Conservation (phyloP, 1,284 basidiomycete genomes). For the Coniferiporia sulphurascens region DNA sequence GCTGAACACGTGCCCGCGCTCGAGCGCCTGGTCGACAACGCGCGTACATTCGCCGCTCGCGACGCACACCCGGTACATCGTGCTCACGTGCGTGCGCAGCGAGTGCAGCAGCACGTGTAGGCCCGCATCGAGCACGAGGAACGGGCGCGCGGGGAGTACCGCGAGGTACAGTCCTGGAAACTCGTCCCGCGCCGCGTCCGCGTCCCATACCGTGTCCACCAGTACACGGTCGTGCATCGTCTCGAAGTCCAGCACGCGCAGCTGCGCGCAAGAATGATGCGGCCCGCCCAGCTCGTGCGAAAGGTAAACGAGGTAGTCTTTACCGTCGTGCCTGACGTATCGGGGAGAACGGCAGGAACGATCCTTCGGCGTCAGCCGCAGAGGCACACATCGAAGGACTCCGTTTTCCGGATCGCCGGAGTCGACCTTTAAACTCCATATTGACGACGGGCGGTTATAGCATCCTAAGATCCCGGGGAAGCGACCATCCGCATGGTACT, state of each 20-base stretch:
- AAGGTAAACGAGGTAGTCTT: slow-evolving; percentile 46
- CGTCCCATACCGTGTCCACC: slow-evolving; percentile 35
- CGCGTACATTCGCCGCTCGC: slow-evolving; percentile 26
- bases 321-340: slow-evolving; percentile 27
- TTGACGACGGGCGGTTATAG: slow-evolving; percentile 53
- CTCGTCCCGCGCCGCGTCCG: slow-evolving; percentile 22
- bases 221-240: slow-evolving; percentile 25
- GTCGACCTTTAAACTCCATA: slow-evolving; percentile 43
- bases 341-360: slow-evolving; percentile 57
- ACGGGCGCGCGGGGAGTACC: slow-evolving; percentile 41
- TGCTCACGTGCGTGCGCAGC: slow-evolving; percentile 47
- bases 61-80: slow-evolving; percentile 40
- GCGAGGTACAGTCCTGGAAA: slow-evolving; percentile 66
- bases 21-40: not conserved
- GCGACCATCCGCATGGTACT: slow-evolving; percentile 49
- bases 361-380: slow-evolving; percentile 38
- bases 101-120: slow-evolving; percentile 42
- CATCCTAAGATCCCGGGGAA: slow-evolving; percentile 59
- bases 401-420: not conserved
- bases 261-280: slow-evolving; percentile 51
- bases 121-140: slow-evolving; percentile 31
- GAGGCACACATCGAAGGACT: slow-evolving; percentile 21
- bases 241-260: slow-evolving; percentile 40
- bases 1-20: slow-evolving; percentile 33
- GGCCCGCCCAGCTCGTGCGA: slow-evolving; percentile 52